These are phyloP conservation scores for Cyclocybe cylindracea DNA, from an alignment of 768 basidiomycete species.

Conservation along the genomic window DNA sequence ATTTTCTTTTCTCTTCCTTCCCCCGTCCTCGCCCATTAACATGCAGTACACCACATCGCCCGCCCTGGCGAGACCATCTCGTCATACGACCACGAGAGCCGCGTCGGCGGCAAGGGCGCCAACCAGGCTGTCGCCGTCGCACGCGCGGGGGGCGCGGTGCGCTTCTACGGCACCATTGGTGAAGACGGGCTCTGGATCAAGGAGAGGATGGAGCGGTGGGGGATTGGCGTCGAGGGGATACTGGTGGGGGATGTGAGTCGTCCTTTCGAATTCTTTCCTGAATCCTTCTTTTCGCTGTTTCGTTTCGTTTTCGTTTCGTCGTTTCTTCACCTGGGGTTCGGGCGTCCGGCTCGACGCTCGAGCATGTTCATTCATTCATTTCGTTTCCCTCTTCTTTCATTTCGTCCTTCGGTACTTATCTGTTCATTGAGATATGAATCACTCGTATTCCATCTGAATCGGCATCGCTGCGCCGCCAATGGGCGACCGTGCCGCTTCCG, in stretches of 20 bases:
- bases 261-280: neutral
- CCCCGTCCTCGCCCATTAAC: neutral
- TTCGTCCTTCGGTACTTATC: too few relatives aligned
- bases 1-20: neutral
- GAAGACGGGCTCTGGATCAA: conserved; percentile 52
- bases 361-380: too few relatives aligned
- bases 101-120: conserved; percentile 63
- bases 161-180: conserved; percentile 55
- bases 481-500: too few relatives aligned
- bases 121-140: conserved; percentile 64
- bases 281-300: too few relatives aligned
- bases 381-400: too few relatives aligned
- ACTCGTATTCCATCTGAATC: too few relatives aligned
- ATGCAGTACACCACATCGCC: conserved; percentile 50
- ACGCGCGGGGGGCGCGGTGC: conserved; percentile 47
- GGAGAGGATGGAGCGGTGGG: conserved; percentile 36
- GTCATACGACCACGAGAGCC: conserved; percentile 46
- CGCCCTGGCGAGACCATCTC: conserved; percentile 64
- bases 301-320: too few relatives aligned
- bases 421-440: too few relatives aligned
- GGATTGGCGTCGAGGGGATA: conserved; percentile 41
- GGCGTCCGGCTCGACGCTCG: too few relatives aligned
- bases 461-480: too few relatives aligned
- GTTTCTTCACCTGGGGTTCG: too few relatives aligned
- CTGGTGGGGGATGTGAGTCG: conserved; percentile 37